A percentile compares a stretch with the other conserved stretches of the same genome.
phyloP scores from a whole-genome alignment of 2,329 filamentous ascomycete genomes.

The Teratosphaeria epicoccoides region DNA sequence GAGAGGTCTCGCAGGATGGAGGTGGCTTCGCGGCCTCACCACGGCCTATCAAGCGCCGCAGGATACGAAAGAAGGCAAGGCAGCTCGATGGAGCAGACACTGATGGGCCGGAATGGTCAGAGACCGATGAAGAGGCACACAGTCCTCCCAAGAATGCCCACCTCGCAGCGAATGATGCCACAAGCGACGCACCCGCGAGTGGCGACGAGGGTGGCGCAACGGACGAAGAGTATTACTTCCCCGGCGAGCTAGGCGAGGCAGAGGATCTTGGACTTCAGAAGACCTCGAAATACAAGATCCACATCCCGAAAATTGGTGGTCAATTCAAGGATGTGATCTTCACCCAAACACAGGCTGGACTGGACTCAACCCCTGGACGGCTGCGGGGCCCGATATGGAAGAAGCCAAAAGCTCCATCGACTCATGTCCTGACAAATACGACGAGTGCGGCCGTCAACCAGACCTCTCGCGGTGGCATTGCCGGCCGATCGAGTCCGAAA shows the following conservation, averaged over 20 bases:
- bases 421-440: background rate
- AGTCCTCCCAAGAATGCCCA: conserved; percentile 9
- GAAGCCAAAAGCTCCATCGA: conserved; percentile 24
- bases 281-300: conserved; percentile 33
- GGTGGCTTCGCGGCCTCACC: conserved; percentile 22
- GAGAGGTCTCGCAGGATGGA: conserved; percentile 19
- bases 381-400: conserved; percentile 40
- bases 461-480: background rate
- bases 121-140: conserved; percentile 13
- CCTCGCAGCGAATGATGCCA: conserved; percentile 4
- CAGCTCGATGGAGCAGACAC: conserved; percentile 18
- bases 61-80: conserved; percentile 9
- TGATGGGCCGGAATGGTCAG: conserved; percentile 11
- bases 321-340: conserved; percentile 32
- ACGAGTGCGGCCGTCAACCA: background rate
- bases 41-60: conserved; percentile 23
- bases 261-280: conserved; percentile 13
- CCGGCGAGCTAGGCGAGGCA: conserved; percentile 13
- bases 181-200: conserved; percentile 3
- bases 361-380: conserved; percentile 33
- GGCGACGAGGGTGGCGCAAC: conserved; percentile 6
- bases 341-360: conserved; percentile 33
- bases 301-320: conserved; percentile 31
- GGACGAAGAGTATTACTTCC: conserved; percentile 16
- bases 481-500: background rate